Evolutionary conservation across 352 stramenopile species (phyloP), one percentile per base, ranked within the genome.

Genomic region (Phytophthora multivora): DNA sequence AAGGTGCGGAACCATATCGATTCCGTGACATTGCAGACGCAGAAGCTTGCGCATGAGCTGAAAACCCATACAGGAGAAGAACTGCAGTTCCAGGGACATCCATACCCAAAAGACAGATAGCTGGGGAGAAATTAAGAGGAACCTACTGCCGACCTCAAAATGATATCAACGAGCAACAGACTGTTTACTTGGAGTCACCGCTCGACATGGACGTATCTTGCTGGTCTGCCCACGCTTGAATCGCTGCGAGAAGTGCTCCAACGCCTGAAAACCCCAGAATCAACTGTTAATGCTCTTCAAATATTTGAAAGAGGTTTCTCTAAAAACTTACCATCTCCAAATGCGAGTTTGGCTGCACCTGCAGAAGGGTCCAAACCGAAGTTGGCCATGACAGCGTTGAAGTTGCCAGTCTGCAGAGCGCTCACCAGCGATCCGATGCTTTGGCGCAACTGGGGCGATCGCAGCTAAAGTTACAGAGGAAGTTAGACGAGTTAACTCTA

Each of bases 331-430:
- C 86, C 71, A 57, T 97, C 90, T 19, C 91, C 91, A 48, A 82
- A 85, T 16, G 85, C 72, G 23, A 98, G 79, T 54, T 96, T 92
- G 39, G 58, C 71, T 26, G 86, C 86, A 19, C 90, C 89, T 30
- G 87, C 89, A 9, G 77, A 51, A 21, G 86, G 75, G 45, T 97
- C 77, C 33, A 98, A 71, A 2, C 86, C 88, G 55, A 98, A 98
- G 63, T 96, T 98, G 41, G 86, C 75, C 65, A 97, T 76, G 31
- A 98, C 83, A 10, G 83, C 77, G 68, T 96, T 96, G 52, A 92
- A 97, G 58, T 97, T 97, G 49, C 91, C 87, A 0, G 87, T 93
- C 59, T 97, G 83, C 33, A 97, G 65, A 39, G 89, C 91, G 21
- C 63, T 80, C 41, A 87, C 81, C 21, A 98, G 80, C 36, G 86